Evolutionary conservation across 257 asterid species (phyloP).

Genomic region (Fraxinus anomala): DNA sequence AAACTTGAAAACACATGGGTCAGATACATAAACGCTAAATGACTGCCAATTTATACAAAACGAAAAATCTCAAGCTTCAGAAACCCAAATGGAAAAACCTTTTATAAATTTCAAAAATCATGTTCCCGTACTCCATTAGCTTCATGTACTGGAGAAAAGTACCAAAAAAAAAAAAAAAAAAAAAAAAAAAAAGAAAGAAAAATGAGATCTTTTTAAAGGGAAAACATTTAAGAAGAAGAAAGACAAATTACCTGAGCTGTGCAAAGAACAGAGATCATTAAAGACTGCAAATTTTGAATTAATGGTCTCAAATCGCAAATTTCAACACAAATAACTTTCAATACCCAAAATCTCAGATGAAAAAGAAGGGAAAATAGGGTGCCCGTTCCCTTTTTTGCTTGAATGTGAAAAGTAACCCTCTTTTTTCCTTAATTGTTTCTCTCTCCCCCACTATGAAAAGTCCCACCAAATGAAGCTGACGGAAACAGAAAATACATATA

Average conservation of each 20-base stretch:
- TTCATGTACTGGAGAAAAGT: not conserved
- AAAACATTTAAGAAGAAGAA: not conserved
- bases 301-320: conserved; percentile 14
- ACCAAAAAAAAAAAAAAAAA: too few relatives aligned
- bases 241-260: conserved; percentile 34
- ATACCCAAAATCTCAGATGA: conserved; percentile 22
- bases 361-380: conserved; percentile 24
- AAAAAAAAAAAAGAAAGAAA: too few relatives aligned
- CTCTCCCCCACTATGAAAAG: conserved; percentile 33
- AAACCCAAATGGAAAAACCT: conserved; percentile 16
- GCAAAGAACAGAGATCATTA: conserved; percentile 14
- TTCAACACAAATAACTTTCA: conserved; percentile 14
- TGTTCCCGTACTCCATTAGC: not conserved
- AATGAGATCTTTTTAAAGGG: not conserved
- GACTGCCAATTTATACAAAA: too few relatives aligned
- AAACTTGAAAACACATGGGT: conserved; percentile 25
- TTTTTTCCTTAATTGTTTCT: not conserved
- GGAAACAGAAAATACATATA: not conserved
- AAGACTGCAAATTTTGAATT: conserved; percentile 22
- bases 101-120: not conserved
- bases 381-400: too few relatives aligned
- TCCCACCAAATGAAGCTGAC: conserved; percentile 32
- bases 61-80: conserved; percentile 4
- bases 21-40: not conserved
- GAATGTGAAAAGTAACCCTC: conserved; percentile 2